Evolutionary conservation across 352 stramenopile species (phyloP).

Genomic region (Phytophthora pini): DNA sequence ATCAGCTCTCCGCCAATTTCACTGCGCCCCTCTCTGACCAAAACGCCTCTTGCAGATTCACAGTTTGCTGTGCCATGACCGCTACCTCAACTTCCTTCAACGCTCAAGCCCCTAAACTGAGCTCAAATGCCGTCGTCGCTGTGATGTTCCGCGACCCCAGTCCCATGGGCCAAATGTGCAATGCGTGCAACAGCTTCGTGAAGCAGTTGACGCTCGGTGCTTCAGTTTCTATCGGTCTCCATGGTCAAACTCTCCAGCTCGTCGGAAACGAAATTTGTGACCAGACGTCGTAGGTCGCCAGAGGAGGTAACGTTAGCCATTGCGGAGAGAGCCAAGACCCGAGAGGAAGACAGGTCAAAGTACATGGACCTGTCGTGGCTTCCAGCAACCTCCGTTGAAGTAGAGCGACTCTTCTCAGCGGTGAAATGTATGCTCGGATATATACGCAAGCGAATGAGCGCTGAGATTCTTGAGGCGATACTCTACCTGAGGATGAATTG

Average conservation of each 20-base stretch:
- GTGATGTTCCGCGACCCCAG: background rate
- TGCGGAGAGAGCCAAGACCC: background rate
- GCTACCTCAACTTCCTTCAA: background rate
- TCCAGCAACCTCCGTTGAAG: background rate
- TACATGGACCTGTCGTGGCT: background rate
- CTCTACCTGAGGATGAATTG: conserved; percentile 3
- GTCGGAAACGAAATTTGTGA: too few species aligned
- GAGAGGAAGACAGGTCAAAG: background rate
- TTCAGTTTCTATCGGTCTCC: too few species aligned
- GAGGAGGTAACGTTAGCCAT: background rate
- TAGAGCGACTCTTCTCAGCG: conserved; percentile 8
- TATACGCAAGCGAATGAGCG: conserved; percentile 6
- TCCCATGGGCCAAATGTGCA: background rate
- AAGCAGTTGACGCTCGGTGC: background rate
- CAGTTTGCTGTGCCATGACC: background rate
- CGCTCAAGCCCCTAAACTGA: background rate
- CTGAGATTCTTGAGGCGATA: too few species aligned
- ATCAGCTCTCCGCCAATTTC: background rate
- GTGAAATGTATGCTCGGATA: conserved; percentile 13
- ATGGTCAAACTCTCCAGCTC: too few species aligned
- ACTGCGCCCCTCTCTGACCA: background rate
- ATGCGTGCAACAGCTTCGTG: background rate
- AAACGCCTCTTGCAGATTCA: background rate
- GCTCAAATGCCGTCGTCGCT: background rate
- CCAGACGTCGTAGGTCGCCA: background rate